These are phyloP conservation scores for Fraxinus cuspidata DNA, from an alignment of 257 asterid species.

Conservation along the genomic window DNA sequence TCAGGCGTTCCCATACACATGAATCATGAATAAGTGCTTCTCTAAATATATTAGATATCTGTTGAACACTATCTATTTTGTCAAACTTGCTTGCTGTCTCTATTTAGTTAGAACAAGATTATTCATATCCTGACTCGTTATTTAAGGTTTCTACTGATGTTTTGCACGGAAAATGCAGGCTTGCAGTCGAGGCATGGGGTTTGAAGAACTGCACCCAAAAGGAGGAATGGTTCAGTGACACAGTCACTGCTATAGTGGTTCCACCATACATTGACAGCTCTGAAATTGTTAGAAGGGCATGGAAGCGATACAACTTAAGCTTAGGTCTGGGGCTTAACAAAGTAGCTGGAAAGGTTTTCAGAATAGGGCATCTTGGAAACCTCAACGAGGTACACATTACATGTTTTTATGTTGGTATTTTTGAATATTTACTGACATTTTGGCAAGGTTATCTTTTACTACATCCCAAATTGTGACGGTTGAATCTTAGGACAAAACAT, in stretches of 20 bases:
- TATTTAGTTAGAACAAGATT: background rate
- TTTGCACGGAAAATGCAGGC: slow-evolving; percentile 42
- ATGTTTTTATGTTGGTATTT: background rate
- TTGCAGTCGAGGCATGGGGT: slow-evolving; percentile 99
- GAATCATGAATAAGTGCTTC: background rate
- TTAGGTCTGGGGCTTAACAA: slow-evolving; percentile 98
- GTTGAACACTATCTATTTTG: background rate
- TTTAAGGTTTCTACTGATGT: background rate
- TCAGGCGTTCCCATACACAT: background rate
- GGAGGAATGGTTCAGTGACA: slow-evolving; percentile 96
- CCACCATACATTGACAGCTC: slow-evolving; percentile 81
- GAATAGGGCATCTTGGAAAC: slow-evolving; percentile 98
- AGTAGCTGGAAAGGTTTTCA: slow-evolving; percentile 95
- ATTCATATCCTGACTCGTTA: background rate
- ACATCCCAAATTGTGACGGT: too few species aligned
- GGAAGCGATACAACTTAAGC: slow-evolving; percentile 97
- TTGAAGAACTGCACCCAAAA: slow-evolving; percentile 97
- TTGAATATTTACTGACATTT: too few species aligned
- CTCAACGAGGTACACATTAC: slow-evolving; percentile 68
- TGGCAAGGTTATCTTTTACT: too few species aligned
- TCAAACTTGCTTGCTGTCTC: background rate
- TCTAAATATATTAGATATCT: background rate
- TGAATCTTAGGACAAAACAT: too few species aligned
- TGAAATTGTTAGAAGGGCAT: slow-evolving; percentile 75
- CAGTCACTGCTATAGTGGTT: slow-evolving; percentile 89